These are phyloP conservation scores for Steccherinum ochraceum DNA, from an alignment of 768 basidiomycete species.

Conservation along the genomic window DNA sequence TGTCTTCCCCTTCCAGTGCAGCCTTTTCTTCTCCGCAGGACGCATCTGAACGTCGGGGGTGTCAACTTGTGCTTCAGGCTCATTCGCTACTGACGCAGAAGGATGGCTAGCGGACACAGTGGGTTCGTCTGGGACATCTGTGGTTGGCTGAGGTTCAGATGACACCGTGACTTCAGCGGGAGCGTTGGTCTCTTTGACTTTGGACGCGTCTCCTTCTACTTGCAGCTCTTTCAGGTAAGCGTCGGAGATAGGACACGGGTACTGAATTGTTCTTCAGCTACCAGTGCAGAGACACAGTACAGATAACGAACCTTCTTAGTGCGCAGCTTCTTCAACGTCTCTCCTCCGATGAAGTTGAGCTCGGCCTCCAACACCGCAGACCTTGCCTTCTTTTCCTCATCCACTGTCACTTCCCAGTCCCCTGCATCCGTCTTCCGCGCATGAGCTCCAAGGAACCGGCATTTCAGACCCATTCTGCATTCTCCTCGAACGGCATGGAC, in stretches of 20 bases:
- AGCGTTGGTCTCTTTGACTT: slow-evolving; percentile 1
- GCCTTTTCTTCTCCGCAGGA: slow-evolving; percentile 77
- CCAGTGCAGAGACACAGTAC: background rate
- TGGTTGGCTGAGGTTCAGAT: slow-evolving; percentile 5
- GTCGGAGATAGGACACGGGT: slow-evolving; percentile 56
- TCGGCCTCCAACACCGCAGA: slow-evolving; percentile 47
- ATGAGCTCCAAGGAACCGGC: slow-evolving; percentile 85
- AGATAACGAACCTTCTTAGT: slow-evolving; percentile 53
- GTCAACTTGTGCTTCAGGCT: slow-evolving; percentile 35
- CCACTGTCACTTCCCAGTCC: slow-evolving; percentile 35
- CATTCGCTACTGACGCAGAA: slow-evolving; percentile 10
- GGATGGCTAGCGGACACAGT: background rate
- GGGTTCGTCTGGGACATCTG: background rate
- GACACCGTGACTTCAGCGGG: background rate
- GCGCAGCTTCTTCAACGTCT: slow-evolving; percentile 54
- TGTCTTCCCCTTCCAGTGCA: slow-evolving; percentile 83
- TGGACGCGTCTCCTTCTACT: slow-evolving; percentile 10
- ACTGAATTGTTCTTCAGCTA: slow-evolving; percentile 33
- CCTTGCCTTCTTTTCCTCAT: slow-evolving; percentile 54
- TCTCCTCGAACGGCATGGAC: slow-evolving; percentile 62
- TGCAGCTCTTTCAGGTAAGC: slow-evolving; percentile 54
- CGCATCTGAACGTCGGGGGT: slow-evolving; percentile 65
- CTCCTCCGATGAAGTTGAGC: slow-evolving; percentile 59
- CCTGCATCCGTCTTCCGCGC: slow-evolving; percentile 42
- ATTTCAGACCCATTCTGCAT: slow-evolving; percentile 84